A percentile compares a stretch with the other conserved stretches of the same genome.
Conservation (phyloP, 164 flowering plant genomes). For the Annona cherimola region DNA sequence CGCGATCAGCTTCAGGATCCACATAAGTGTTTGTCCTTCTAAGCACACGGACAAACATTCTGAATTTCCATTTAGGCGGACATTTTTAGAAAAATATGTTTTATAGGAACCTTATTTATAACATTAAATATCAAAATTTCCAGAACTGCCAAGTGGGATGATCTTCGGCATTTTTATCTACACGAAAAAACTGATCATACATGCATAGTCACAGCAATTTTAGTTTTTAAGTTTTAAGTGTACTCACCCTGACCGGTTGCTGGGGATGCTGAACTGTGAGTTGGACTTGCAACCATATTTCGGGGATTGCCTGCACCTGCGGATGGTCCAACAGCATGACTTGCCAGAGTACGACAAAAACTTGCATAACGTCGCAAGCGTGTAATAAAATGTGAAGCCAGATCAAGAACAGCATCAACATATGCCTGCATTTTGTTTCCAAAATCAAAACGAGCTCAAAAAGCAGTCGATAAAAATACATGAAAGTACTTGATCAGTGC, state of each 20-base stretch:
- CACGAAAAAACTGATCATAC: too few species aligned
- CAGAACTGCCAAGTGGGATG: neutral
- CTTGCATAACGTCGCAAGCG: constrained; percentile 98
- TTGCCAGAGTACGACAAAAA: constrained; percentile 97
- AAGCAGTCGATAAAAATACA: neutral
- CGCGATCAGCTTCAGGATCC: neutral
- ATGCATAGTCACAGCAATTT: too few species aligned
- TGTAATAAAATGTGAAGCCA: constrained; percentile 96
- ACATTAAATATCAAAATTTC: too few species aligned
- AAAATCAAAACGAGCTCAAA: neutral
- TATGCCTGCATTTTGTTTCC: constrained; percentile 61
- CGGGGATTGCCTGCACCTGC: constrained; percentile 74
- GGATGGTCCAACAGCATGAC: constrained; percentile 75
- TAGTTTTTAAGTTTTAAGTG: neutral
- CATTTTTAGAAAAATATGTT: neutral
- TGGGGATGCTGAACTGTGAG: constrained; percentile 78
- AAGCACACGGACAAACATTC: neutral
- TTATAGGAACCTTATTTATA: too few species aligned
- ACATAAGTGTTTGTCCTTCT: neutral
- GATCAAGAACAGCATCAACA: constrained; percentile 95
- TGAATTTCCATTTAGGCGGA: neutral
- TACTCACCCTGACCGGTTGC: constrained; percentile 73
- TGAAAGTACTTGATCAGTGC: neutral
- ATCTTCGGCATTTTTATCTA: neutral
- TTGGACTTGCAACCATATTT: constrained; percentile 77